A percentile compares a stretch with the other conserved stretches of the same genome.
These are phyloP conservation scores for Xenoacremonium recifei DNA, from an alignment of 2,329 filamentous ascomycete genomes.

Conservation along the genomic window DNA sequence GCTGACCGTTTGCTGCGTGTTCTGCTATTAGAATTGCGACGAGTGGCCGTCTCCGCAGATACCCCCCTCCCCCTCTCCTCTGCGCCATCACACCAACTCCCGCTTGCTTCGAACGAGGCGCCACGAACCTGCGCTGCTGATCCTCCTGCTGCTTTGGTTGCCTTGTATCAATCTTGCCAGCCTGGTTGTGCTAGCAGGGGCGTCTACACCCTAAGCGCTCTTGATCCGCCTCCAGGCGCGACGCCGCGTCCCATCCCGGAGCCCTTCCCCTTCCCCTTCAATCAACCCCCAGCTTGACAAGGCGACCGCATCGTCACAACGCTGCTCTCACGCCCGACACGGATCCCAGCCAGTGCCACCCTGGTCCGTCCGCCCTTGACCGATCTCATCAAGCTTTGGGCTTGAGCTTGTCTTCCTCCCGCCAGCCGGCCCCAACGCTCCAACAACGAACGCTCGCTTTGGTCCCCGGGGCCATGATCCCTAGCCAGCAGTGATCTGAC, in stretches of 20 bases:
- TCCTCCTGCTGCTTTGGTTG: constrained; percentile 3
- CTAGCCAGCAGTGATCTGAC: constrained; percentile 29
- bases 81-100: neutral
- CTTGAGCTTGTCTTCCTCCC: neutral
- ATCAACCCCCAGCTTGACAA: constrained; percentile 13
- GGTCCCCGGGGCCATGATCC: constrained; percentile 29
- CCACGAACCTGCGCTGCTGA: constrained; percentile 13
- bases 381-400: too few relatives aligned
- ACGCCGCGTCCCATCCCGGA: constrained; percentile 23
- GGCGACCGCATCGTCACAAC: constrained; percentile 9
- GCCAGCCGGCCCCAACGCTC: neutral
- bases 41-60: too few relatives aligned
- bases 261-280: constrained; percentile 23
- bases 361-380: too few relatives aligned
- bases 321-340: constrained; percentile 5
- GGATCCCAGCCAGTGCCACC: too few relatives aligned
- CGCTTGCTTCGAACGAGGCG: constrained; percentile 6
- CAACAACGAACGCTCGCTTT: constrained; percentile 9
- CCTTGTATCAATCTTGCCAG: constrained; percentile 10
- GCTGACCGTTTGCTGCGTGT: too few relatives aligned
- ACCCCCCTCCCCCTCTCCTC: neutral
- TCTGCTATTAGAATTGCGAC: too few relatives aligned
- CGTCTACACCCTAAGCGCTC: constrained; percentile 23
- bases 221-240: constrained; percentile 23
- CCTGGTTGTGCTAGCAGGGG: constrained; percentile 21